Percentiles rank a stretch among this genome's conserved stretches.
These are phyloP conservation scores for Leavenworthia alabamica DNA, from an alignment of 345 rosid genomes.

Conservation along the genomic window DNA sequence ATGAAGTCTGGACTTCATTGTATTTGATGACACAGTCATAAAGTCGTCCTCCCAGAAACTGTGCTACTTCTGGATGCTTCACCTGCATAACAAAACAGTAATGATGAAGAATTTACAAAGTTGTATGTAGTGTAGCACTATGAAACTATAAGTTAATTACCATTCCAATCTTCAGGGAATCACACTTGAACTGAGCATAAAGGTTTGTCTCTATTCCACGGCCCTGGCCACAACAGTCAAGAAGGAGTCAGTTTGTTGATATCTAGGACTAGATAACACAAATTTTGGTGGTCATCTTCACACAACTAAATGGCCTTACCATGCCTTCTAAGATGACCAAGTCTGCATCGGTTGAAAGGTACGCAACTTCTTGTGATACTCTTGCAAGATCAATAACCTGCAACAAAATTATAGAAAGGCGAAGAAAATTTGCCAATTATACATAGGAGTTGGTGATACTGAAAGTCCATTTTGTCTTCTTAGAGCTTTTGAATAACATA, in stretches of 20 bases:
- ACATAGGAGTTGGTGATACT: too few species aligned
- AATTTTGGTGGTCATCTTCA: not conserved
- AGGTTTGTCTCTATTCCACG: constrained; percentile 99
- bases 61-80: constrained; percentile 94
- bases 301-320: constrained; percentile 45
- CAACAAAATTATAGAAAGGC: constrained; percentile 2
- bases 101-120: not conserved
- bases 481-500: constrained; percentile 31
- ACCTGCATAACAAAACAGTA: constrained; percentile 44
- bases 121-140: not conserved
- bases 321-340: constrained; percentile 93
- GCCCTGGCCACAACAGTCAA: constrained; percentile 51
- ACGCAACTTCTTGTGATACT: constrained; percentile 78
- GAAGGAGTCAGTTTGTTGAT: constrained; percentile 15
- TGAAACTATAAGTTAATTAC: constrained; percentile 34
- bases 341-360: constrained; percentile 74
- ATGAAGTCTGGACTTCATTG: constrained; percentile 50
- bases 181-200: constrained; percentile 92
- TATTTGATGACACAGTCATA: constrained; percentile 95
- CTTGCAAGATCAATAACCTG: constrained; percentile 95
- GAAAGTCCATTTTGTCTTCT: not conserved
- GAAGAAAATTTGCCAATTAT: not conserved
- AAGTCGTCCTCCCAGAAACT: constrained; percentile 95
- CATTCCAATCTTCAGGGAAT: constrained; percentile 96
- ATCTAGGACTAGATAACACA: constrained; percentile 4